phyloP scores from a whole-genome alignment of 148 eudicot genomes.

The Silene conica region DNA sequence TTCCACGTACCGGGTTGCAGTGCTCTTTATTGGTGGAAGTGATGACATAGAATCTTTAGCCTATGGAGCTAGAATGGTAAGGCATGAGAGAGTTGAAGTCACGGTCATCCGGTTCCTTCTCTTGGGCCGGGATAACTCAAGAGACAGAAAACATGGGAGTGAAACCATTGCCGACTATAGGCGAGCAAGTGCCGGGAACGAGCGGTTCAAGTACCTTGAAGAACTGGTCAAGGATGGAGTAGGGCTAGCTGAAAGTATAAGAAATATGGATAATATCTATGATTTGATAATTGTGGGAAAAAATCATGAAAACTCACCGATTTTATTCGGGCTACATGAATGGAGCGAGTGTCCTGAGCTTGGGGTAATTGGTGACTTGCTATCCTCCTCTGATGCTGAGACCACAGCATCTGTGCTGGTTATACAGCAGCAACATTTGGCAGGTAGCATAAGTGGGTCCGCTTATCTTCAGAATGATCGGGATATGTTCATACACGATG shows the following conservation, averaged over 20 bases:
- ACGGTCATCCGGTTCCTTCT: conserved; percentile 53
- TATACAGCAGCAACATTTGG: conserved; percentile 58
- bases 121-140: conserved; percentile 37
- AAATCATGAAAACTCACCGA: conserved; percentile 33
- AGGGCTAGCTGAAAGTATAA: conserved; percentile 38
- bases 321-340: conserved; percentile 47
- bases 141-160: conserved; percentile 44
- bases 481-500: conserved; percentile 21
- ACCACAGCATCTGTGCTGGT: conserved; percentile 57
- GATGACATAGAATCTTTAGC: conserved; percentile 62
- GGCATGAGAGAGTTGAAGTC: conserved; percentile 38
- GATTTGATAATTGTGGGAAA: conserved; percentile 62
- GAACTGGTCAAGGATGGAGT: conserved; percentile 54
- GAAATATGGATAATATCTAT: conserved; percentile 30
- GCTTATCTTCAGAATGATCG: conserved; percentile 15
- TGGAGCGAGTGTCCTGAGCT: conserved; percentile 79
- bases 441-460: conserved; percentile 20
- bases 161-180: conserved; percentile 34
- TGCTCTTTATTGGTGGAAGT: conserved; percentile 61
- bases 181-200: conserved; percentile 31
- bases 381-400: conserved; percentile 47
- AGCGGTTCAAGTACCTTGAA: conserved; percentile 39
- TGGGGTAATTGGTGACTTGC: conserved; percentile 62
- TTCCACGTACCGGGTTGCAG: conserved; percentile 35
- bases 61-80: conserved; percentile 62